Base-by-base conservation (phyloP, 1,284 basidiomycete genomes). In the Austropuccinia psidii region DNA sequence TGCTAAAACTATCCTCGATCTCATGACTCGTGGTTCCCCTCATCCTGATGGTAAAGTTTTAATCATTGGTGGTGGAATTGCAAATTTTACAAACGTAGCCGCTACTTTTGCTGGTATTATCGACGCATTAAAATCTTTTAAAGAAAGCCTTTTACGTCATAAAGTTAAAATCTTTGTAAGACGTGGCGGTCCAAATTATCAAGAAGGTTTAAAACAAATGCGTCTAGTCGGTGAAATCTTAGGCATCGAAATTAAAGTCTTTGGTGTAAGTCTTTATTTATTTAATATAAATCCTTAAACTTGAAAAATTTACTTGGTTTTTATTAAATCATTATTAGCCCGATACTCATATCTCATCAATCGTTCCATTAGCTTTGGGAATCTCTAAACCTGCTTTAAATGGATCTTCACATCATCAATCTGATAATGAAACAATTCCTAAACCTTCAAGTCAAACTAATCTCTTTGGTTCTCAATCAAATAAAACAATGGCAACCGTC, bases 31-130 rank as follows among this genome's bases (percentile, higher is more conserved):
- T 75, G 92, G 92, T 66, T 84, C 85, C 57, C 89, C 91, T 69
- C 85, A 88, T 79, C 85, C 88, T 55, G 85, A 93, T 66, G 95
- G 95, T 84, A 98, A 98, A 85, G 88, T 98, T 80, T 90, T 98
- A 82, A 97, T 98, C 86, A 97, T 98, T 77, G 96, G 95, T 83
- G 96, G 96, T 85, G 95, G 95, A 84, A 97, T 98, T 77, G 95
- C 95, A 84, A 98, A 98, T 88, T 98, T 98, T 84, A 98, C 94
- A 81, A 98, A 98, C 82, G 94, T 98, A 78, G 95, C 95, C 49
- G 90, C 95, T 19, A 98, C 95, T 76, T 98, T 98, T 89, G 98
- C 98, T 86, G 95, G 95, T 78, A 98, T 98, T 85, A 98, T 98
- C 82, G 91, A 89, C 75, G 95, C 95, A 24, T 86, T 98, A 79